Base-by-base conservation (phyloP, 2,329 filamentous ascomycete genomes). In the Apiospora pterosperma region DNA sequence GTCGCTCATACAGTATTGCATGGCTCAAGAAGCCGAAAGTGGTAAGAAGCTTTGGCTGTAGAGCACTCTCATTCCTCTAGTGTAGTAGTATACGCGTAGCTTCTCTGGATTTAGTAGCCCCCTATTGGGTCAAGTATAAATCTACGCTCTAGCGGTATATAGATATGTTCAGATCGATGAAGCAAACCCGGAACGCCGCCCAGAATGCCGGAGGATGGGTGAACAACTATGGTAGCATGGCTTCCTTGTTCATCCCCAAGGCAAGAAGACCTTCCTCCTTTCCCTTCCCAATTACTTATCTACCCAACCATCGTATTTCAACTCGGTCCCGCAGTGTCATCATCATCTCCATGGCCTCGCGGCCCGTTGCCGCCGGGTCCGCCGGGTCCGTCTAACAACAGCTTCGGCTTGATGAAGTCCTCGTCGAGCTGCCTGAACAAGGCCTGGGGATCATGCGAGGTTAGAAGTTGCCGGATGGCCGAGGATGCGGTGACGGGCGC, bases 341-440 rank as follows among this genome's bases (percentile, higher is more conserved):
- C 65, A 42, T 68, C 71, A 44, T 74, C 72, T 11, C 68, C 72
- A 58, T 76, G 69, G n/a, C 70, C 70, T 61, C 69, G 68, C 12
- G 73, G 23, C 25, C 48, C 48, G 21, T 28, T 25, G 10, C 59
- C 62, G 5, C 65, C 63, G 19, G 60, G 60, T 4, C 23, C 36
- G 16, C 38, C 11, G 2, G 65, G 59, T 7, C 90, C 91, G 78
- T 97, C 94, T 23, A 98, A 84, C 69, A 98, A 78, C 63, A 98
- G 79, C 74, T 90, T 92, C 21, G 95, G 95, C 82, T 98, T 98
- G 78, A 98, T 94, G 76, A 93, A 97, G 66, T 94, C 93, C 77
- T 99, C 96, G 76, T 99, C 96, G 66, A 99, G 81, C 78, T 97
- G 94, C 70, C 89, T 90, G 77, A 99, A 97, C 79, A 96, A 88